These are phyloP conservation scores for Cafeteria roenbergensis DNA, from an alignment of 108 stramenopile species.

Conservation along the genomic window DNA sequence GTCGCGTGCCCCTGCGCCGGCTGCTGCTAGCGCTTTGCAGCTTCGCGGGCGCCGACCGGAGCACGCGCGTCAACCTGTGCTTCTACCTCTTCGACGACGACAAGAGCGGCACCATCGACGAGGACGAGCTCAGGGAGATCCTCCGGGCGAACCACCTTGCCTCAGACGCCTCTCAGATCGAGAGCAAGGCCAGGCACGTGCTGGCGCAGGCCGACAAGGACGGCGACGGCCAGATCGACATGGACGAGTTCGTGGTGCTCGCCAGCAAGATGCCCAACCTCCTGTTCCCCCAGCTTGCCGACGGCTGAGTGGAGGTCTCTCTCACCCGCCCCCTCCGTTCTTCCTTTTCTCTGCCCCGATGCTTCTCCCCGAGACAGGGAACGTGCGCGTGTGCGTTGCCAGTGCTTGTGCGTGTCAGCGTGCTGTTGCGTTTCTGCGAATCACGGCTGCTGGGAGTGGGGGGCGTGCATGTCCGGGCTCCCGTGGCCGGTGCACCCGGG, in stretches of 20 bases:
- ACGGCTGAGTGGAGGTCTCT: too few relatives aligned
- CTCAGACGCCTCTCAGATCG: conserved; percentile 27
- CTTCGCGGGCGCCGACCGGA: conserved; percentile 39
- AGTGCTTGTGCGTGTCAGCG: too few relatives aligned
- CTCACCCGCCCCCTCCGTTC: too few relatives aligned
- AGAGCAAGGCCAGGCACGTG: conserved; percentile 51
- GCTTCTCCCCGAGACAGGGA: too few relatives aligned
- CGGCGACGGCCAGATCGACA: conserved; percentile 38
- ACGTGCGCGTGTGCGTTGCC: too few relatives aligned
- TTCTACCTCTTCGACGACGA: conserved; percentile 63
- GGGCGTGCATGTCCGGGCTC: too few relatives aligned
- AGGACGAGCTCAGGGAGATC: conserved; percentile 42
- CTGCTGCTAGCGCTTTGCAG: conserved; percentile 54
- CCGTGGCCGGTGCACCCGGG: too few relatives aligned
- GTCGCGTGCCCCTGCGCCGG: conserved; percentile 38
- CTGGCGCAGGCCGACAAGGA: conserved; percentile 55
- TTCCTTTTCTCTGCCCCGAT: too few relatives aligned
- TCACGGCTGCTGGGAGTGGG: too few relatives aligned
- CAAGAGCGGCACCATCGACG: conserved; percentile 36
- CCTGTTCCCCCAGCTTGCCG: conserved; percentile 37
- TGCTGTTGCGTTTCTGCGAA: too few relatives aligned
- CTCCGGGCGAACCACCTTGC: conserved; percentile 49
- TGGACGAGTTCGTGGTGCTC: conserved; percentile 49
- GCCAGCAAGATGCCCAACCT: conserved; percentile 54
- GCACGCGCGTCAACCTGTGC: conserved; percentile 45